Conservation (phyloP, 441 rosid species). For the Pelargonium fulgidum region DNA sequence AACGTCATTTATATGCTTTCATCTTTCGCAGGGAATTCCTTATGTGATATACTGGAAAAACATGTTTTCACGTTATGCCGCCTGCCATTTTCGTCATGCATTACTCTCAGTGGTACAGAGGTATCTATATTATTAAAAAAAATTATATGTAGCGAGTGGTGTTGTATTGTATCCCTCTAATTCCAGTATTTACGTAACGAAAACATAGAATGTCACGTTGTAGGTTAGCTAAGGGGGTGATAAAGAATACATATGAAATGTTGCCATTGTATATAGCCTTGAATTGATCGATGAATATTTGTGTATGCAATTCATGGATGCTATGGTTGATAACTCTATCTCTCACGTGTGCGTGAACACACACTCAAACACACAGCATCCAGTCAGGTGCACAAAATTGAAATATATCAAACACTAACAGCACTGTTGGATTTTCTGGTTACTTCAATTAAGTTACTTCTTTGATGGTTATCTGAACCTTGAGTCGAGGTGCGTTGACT, state of each 20-base stretch:
- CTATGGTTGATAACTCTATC: not conserved
- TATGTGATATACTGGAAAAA: constrained; percentile 10
- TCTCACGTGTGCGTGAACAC: too few relatives aligned
- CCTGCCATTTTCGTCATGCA: constrained; percentile 2
- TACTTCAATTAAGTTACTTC: not conserved
- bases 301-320: not conserved
- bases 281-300: not conserved
- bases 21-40: not conserved
- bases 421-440: not conserved
- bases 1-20: too few relatives aligned
- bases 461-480: not conserved
- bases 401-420: not conserved
- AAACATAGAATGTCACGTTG: not conserved
- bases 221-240: not conserved
- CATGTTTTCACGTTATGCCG: not conserved
- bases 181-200: not conserved
- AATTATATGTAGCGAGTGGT: not conserved
- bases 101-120: constrained; percentile 3
- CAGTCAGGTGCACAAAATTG: not conserved
- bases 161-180: too few relatives aligned
- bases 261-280: not conserved
- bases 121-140: not conserved
- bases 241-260: not conserved
- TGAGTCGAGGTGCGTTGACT: not conserved
- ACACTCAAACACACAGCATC: too few relatives aligned